Percentiles rank a stretch among this genome's conserved stretches.
Evolutionary conservation across 2,329 filamentous ascomycete species (phyloP).

Genomic region (Alternaria postmessia): DNA sequence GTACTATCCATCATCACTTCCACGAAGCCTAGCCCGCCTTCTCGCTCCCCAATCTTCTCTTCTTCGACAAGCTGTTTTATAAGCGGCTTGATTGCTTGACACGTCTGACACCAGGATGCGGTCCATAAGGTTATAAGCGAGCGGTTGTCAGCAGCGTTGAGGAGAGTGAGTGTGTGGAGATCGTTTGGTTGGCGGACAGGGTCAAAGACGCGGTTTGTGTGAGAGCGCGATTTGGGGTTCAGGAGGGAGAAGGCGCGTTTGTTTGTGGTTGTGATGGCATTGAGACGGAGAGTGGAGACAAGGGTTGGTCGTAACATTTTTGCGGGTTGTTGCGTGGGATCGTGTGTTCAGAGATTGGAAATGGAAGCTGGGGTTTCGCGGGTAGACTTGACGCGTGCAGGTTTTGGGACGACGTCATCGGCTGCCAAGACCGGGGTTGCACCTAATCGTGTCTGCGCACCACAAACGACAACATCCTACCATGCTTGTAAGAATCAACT

Average conservation of each 20-base stretch:
- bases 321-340: not conserved
- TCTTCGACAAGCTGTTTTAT: constrained; percentile 54
- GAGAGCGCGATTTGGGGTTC: constrained; percentile 19
- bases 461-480: no score
- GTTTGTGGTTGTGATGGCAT: not conserved
- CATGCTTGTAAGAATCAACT: not conserved
- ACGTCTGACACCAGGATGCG: constrained; percentile 58
- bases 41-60: constrained; percentile 54
- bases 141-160: constrained; percentile 55
- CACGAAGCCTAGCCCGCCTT: constrained; percentile 57
- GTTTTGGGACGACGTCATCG: constrained; percentile 20
- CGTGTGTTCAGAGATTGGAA: not conserved
- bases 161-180: constrained; percentile 57
- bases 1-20: constrained; percentile 60
- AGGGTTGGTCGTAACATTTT: constrained; percentile 9
- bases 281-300: not conserved
- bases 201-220: constrained; percentile 46
- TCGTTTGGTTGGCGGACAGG: constrained; percentile 58
- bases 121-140: constrained; percentile 61
- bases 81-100: constrained; percentile 54
- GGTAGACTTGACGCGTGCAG: constrained; percentile 3
- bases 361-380: constrained; percentile 3
- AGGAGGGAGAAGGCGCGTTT: constrained; percentile 30
- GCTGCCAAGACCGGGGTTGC: constrained; percentile 14
- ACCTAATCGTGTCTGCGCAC: constrained; percentile 53